Evolutionary conservation across 441 rosid genomes (phyloP).

Genomic region (Capsella rubella): DNA sequence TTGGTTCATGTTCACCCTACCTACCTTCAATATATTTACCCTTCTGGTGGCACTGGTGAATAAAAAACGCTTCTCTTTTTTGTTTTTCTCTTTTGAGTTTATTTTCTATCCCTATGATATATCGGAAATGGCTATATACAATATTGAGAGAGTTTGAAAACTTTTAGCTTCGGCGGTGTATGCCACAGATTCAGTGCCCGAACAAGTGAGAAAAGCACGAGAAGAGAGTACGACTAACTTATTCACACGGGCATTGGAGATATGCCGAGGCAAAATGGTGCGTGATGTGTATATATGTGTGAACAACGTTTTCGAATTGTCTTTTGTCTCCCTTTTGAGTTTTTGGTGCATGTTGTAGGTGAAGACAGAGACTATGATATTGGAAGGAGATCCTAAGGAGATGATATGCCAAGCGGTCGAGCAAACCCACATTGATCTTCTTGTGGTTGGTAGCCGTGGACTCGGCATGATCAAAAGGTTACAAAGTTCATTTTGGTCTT

Average conservation of each 20-base stretch:
- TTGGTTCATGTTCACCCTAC: conserved; percentile 75
- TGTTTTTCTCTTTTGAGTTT: not conserved
- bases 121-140: not conserved
- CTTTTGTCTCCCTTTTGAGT: not conserved
- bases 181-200: conserved; percentile 51
- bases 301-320: not conserved
- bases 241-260: conserved; percentile 57
- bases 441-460: conserved; percentile 81
- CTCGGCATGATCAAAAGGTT: conserved; percentile 80
- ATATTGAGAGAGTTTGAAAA: conserved; percentile 7
- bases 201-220: conserved; percentile 61
- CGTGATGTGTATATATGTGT: conserved; percentile 13
- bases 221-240: conserved; percentile 55
- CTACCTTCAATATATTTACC: conserved; percentile 47
- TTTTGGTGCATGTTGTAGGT: conserved; percentile 49
- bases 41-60: conserved; percentile 70
- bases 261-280: conserved; percentile 62
- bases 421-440: conserved; percentile 64
- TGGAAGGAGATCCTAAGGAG: conserved; percentile 81
- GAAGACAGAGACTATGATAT: conserved; percentile 60
- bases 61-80: conserved; percentile 39
- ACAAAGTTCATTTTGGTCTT: not conserved
- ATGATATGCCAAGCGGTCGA: conserved; percentile 75
- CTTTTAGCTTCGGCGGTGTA: conserved; percentile 52
- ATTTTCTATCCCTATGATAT: not conserved